These are phyloP conservation scores for Fusarium annulatum DNA, from an alignment of 2,329 filamentous ascomycete genomes.

Conservation along the genomic window DNA sequence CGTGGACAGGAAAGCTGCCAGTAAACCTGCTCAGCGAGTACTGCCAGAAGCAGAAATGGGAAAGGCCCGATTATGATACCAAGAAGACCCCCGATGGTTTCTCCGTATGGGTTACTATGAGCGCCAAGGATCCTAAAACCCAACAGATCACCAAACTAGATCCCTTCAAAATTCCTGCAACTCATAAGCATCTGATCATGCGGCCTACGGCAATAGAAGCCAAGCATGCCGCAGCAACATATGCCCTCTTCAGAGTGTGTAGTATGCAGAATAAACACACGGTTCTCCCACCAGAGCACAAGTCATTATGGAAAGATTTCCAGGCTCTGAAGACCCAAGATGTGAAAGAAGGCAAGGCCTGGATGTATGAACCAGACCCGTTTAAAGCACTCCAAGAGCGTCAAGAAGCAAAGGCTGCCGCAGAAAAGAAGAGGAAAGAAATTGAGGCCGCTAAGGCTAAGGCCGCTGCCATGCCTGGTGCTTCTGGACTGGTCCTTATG, in stretches of 20 bases:
- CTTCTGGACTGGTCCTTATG: slow-evolving; percentile 65
- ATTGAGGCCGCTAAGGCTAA: slow-evolving; percentile 75
- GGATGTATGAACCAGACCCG: slow-evolving; percentile 96
- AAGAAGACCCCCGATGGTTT: slow-evolving; percentile 78
- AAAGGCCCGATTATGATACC: slow-evolving; percentile 91
- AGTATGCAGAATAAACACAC: slow-evolving; percentile 97
- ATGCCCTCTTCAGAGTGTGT: slow-evolving; percentile 89
- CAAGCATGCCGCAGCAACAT: slow-evolving; percentile 91
- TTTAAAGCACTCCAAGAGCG: slow-evolving; percentile 84
- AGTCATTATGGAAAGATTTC: slow-evolving; percentile 92
- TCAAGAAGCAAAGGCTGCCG: slow-evolving; percentile 78
- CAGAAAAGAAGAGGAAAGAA: slow-evolving; percentile 84
- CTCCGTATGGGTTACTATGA: slow-evolving; percentile 84
- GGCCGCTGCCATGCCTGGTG: slow-evolving; percentile 71
- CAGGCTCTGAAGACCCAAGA: slow-evolving; percentile 84
- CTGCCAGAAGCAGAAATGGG: slow-evolving; percentile 96
- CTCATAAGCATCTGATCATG: slow-evolving; percentile 79
- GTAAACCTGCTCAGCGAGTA: slow-evolving; percentile 94
- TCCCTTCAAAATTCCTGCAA: slow-evolving; percentile 82
- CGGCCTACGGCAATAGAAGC: slow-evolving; percentile 89
- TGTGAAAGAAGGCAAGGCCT: slow-evolving; percentile 77
- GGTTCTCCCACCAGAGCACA: slow-evolving; percentile 91
- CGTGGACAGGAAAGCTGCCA: slow-evolving; percentile 97
- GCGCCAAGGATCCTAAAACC: slow-evolving; percentile 81
- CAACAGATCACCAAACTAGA: slow-evolving; percentile 79